A percentile compares a stretch with the other conserved stretches of the same genome.
Conservation (phyloP, 441 rosid genomes). For the Gossypium davidsonii region DNA sequence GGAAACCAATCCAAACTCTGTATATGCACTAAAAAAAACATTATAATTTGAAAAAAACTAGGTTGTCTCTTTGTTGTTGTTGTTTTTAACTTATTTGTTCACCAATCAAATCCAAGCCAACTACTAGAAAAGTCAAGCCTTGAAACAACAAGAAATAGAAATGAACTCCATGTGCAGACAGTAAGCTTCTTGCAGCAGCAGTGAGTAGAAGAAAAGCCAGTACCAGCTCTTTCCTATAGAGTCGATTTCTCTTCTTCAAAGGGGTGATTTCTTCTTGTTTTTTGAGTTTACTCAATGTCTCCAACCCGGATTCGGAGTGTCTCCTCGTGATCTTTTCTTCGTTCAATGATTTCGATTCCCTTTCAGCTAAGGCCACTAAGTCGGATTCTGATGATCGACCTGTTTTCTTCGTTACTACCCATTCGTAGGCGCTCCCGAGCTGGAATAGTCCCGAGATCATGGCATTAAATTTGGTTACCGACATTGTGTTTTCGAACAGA, state of each 20-base stretch:
- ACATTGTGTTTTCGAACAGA: slow-evolving; percentile 92
- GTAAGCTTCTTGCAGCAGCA: slow-evolving; percentile 75
- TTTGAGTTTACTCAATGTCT: slow-evolving; percentile 53
- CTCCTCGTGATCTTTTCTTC: slow-evolving; percentile 62
- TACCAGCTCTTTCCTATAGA: slow-evolving; percentile 74
- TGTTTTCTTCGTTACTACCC: slow-evolving; percentile 89
- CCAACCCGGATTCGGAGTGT: slow-evolving; percentile 69
- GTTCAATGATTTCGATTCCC: slow-evolving; percentile 44
- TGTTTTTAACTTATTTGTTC: slow-evolving; percentile 65
- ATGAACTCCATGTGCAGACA: slow-evolving; percentile 86
- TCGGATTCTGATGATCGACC: slow-evolving; percentile 87
- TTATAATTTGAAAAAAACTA: slow-evolving; percentile 1
- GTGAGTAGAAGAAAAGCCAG: slow-evolving; percentile 80
- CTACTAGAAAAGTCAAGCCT: slow-evolving; percentile 72
- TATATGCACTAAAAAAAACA: slow-evolving; percentile 13
- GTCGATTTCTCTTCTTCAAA: slow-evolving; percentile 41
- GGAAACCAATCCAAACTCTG: slow-evolving; percentile 17
- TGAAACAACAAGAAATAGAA: slow-evolving; percentile 89
- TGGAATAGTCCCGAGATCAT: slow-evolving; percentile 91
- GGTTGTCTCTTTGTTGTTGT: not conserved
- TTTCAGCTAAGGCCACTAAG: slow-evolving; percentile 64
- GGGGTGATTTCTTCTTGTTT: slow-evolving; percentile 40
- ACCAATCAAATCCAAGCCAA: slow-evolving; percentile 92
- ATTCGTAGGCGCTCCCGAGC: slow-evolving; percentile 88
- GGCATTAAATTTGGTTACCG: slow-evolving; percentile 91